Evolutionary conservation across 306 rosid species (phyloP).

Genomic region (Pterocarpus macrocarpus): DNA sequence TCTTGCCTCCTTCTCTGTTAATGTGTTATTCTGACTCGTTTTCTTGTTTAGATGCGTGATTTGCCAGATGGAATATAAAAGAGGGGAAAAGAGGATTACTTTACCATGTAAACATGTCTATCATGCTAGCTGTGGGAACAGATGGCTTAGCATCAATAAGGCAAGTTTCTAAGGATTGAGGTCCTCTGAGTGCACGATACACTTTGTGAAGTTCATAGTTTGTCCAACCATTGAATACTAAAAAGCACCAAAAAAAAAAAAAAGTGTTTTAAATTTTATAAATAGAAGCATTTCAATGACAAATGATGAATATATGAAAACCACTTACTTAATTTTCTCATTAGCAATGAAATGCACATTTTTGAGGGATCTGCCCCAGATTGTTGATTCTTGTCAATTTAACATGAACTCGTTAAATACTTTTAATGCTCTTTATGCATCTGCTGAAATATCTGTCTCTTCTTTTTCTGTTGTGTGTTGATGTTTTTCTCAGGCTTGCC

Average conservation of each 20-base stretch:
- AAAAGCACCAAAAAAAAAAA: background rate
- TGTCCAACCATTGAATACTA: background rate
- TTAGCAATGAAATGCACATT: background rate
- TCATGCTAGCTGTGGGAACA: slow-evolving; percentile 81
- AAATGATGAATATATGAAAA: background rate
- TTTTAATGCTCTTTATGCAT: slow-evolving; percentile 21
- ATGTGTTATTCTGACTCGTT: slow-evolving; percentile 22
- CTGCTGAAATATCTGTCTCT: slow-evolving; percentile 27
- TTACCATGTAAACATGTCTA: slow-evolving; percentile 92
- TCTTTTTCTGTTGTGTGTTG: background rate
- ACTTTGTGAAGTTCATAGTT: background rate
- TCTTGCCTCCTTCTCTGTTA: slow-evolving; percentile 21
- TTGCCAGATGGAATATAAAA: slow-evolving; percentile 95
- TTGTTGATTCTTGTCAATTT: background rate
- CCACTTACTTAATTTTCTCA: background rate
- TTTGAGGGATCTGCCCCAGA: background rate
- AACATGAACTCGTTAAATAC: background rate
- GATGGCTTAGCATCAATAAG: slow-evolving; percentile 99
- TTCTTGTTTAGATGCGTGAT: slow-evolving; percentile 84
- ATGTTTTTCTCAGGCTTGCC: slow-evolving; percentile 78
- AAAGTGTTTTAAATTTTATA: slow-evolving; percentile 10
- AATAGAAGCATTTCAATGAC: slow-evolving; percentile 13
- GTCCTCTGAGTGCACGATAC: background rate
- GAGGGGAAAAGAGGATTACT: slow-evolving; percentile 80
- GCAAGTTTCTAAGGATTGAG: slow-evolving; percentile 51